Evolutionary conservation across 345 rosid species (phyloP), one percentile per base, ranked within the genome.

Genomic region (Cochlearia excelsa): DNA sequence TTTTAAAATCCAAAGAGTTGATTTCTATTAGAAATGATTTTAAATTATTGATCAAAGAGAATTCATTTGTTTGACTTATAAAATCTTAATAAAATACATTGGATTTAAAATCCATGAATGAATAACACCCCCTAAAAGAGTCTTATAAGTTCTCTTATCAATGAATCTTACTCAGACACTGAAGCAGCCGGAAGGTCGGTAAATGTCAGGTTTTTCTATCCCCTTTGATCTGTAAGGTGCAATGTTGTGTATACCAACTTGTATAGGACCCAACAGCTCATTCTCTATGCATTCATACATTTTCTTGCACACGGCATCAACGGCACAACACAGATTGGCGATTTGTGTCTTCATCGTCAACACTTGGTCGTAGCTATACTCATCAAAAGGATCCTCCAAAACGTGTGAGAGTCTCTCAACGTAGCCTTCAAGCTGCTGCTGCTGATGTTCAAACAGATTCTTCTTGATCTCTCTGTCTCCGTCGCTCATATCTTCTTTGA

Each of bases 271-370:
- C 79, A 91, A 65, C 58, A 87, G 73, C 64, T 90, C 91, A 35
- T 76, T 84, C 62, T 91, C 92, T 50, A 87, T 91, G 82, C 86
- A 87, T 58, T 87, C 92, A 9, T 81, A 91, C 97, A 90, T 85
- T 76, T 85, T 85, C 74, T 81, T 75, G 65, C 97, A 87, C 44
- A 82, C 81, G 6, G 34, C 67, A 75, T 90, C 89, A 0, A 67
- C 82, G 26, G 71, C 61, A 26, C 52, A 80, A 8, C 78, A 78
- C 26, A 83, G 72, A 77, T 84, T 82, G 59, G 82, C 85, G 53
- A 90, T 80, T 38, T 68, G 91, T 79, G 79, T 85, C 62, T 89
- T 77, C 58, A 81, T 79, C 38, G 72, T 79, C 87, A 76, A 76
- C 33, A 84, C 81, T 72, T 78, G 76, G 62, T 76, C 77, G 48